Base-by-base conservation (phyloP, 306 rosid species). In the Rosa persica region DNA sequence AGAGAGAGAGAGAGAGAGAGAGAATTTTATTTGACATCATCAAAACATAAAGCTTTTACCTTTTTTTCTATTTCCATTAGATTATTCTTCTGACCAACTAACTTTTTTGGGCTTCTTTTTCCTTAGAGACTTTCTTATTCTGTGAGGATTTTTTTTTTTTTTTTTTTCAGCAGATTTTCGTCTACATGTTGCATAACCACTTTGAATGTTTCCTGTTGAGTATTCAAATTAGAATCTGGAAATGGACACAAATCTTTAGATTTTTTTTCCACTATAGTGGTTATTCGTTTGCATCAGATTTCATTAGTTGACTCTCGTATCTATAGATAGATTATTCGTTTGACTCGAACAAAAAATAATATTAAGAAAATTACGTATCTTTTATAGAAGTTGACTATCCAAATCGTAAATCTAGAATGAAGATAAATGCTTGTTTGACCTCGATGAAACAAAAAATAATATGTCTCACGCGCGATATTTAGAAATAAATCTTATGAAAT, bases 11-110 rank as follows among this genome's bases (percentile, higher is more conserved):
- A 68, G 57, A 23, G 12, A 30, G 38, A 3, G 60, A 40, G 30
- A 39, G 69, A 40, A 42, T 62, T 75, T 75, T 62, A 30, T 62
- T 75, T 67, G 60, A 75, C 79, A 44, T 75, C 54, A 75, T 61
- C 69, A 10, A 60, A 75, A 61, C 47, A 61, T 30, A 30, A 27
- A 38, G 9, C 38, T 60, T 27, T 58, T 61, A 60, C 22, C 70
- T 61, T 36, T 60, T 61, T 36, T 60, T 61, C 38, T 61, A 23
- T 65, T 65, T 65, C 46, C 12, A 36, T 34, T 62, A 34, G 23
- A 25, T 61, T 75, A 43, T 27, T 75, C 46, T 61, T 44, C 44
- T 61, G 44, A 75, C 55, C 69, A 73, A 55, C 40, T 16, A 8
- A 38, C 27, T 38, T 55, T 40, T 43, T 36, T 74, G 16, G 12